Base-by-base conservation (phyloP, 176 grass and related monocot genomes). In the Microstegium vimineum region DNA sequence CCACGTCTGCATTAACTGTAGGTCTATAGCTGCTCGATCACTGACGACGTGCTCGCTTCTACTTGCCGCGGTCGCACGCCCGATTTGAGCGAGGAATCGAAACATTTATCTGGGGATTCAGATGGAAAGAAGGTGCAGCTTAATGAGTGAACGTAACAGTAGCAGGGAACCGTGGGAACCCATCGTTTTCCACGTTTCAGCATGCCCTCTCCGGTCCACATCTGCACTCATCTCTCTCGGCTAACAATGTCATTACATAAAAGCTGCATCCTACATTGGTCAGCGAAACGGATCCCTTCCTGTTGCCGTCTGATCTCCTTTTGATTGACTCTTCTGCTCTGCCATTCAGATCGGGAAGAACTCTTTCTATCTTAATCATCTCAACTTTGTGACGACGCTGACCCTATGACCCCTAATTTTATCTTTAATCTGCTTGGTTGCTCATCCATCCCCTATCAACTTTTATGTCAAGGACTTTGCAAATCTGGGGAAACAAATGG, bases 161-260 rank as follows among this genome's bases (percentile, higher is more conserved):
- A 2, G 35, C 37, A 51, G 32, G 81, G 37, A 13, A 22, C n/a
- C 56, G 8, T 54, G 20, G 1, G 1, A 10, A 60, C 47, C 74
- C 37, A 71, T 85, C 83, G 51, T 49, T 85, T 69, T 71, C 83
- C 36, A 47, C 51, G 74, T 62, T 34, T 8, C 47, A 49, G 17
- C 38, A 71, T 40, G 27, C 46, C 62, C 3, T 17, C 14, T 25
- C 18, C 60, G 23, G 51, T 71, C 30, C 9, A 51, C 69, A n/a
- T 32, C 67, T 72, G 66, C 13, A 54, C 18, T 46, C 0, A 34
- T 49, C 30, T 35, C 2, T 62, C n/a, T 56, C 16, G 10, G 27
- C 28, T 33, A 28, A 37, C 14, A 16, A 37, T 27, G 40, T 37
- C 54, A n/a, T 26, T 62, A 37, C 32, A 6, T 30, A n/a, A 23